Evolutionary conservation across 2,329 filamentous ascomycete genomes (phyloP), one percentile per base, ranked within the genome.

Genomic region (Didymella pomorum): DNA sequence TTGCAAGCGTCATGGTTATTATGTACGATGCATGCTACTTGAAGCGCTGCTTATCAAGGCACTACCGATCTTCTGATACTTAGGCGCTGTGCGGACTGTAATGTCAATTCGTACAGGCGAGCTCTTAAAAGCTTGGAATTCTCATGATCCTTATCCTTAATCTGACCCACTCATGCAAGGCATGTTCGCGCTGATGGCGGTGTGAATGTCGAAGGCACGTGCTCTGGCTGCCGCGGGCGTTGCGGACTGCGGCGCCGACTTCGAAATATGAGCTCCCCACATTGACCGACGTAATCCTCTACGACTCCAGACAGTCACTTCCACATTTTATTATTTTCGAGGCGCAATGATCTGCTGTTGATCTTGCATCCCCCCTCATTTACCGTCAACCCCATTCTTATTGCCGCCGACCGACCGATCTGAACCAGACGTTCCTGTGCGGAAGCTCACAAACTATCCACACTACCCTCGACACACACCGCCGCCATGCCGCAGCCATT

Each of bases 401-500:
- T 50, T 31, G 28, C 44, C 12, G 25, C 47, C 43, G 42, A 16
- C 44, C 59, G 16, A 56, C 44, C 28, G 35, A 41, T 43, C 44
- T 45, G 52, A 62, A 56, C 55, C 41, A 46, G 59, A 61, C 49
- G 28, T 58, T 62, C 41, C 62, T 56, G 52, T 52, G 55, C 54
- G 48, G 49, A 58, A 64, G 50, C 56, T 28, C 51, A 44, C 52
- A 44, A 51, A 57, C 48, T 35, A 33, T 47, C 9, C 58, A 58
- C 45, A 56, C 31, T 52, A 51, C 39, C 52, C 20, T 47, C 52
- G 25, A 29, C 31, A n/a, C 56, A 57, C 35, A 28, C 66, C 58
- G 56, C 67, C 72, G 78, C 75, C 67, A 91, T 91, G 89, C 87
- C 89, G 68, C 89, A 92, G 79, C 85, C 84, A 74, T 83, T 93